These are phyloP conservation scores for Sphaerulina musiva DNA, from an alignment of 2,329 filamentous ascomycete genomes.

Conservation along the genomic window DNA sequence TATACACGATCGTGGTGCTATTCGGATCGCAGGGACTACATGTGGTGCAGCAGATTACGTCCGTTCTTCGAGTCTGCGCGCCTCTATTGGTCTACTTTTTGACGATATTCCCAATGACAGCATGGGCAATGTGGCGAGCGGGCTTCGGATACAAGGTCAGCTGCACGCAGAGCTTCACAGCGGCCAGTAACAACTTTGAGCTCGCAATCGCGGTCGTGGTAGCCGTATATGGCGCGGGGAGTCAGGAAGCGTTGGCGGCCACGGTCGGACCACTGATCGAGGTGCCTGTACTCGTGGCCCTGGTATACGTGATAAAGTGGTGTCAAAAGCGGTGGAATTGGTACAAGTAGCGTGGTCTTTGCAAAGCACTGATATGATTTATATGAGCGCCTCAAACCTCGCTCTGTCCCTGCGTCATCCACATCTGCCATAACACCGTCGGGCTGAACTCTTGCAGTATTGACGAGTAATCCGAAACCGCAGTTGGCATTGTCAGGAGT, in stretches of 20 bases:
- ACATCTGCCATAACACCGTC: not conserved
- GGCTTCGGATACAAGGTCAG: slow-evolving; percentile 67
- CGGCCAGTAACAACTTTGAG: slow-evolving; percentile 90
- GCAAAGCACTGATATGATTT: not conserved
- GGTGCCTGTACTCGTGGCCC: slow-evolving; percentile 68
- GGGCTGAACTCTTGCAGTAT: not conserved
- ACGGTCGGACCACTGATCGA: slow-evolving; percentile 83
- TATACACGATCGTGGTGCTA: slow-evolving; percentile 81
- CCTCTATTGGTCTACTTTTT: slow-evolving; percentile 75
- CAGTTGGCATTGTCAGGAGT: not conserved
- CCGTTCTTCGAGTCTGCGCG: slow-evolving; percentile 72
- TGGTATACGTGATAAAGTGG: slow-evolving; percentile 69
- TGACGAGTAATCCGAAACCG: not conserved
- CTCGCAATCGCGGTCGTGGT: slow-evolving; percentile 83
- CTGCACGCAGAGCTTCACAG: slow-evolving; percentile 77
- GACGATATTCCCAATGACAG: slow-evolving; percentile 61
- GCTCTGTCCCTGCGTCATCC: not conserved
- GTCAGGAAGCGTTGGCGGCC: slow-evolving; percentile 71
- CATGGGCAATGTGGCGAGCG: slow-evolving; percentile 55
- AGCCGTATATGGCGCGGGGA: slow-evolving; percentile 69
- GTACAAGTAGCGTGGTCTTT: slow-evolving; percentile 32
- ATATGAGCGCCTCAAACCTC: not conserved
- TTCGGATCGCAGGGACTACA: slow-evolving; percentile 74
- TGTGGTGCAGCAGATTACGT: slow-evolving; percentile 76
- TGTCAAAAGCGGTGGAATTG: slow-evolving; percentile 51